Evolutionary conservation across 805 yeast species (phyloP), one percentile per base, ranked within the genome.

Genomic region (Spencermartinsiella europaea): DNA sequence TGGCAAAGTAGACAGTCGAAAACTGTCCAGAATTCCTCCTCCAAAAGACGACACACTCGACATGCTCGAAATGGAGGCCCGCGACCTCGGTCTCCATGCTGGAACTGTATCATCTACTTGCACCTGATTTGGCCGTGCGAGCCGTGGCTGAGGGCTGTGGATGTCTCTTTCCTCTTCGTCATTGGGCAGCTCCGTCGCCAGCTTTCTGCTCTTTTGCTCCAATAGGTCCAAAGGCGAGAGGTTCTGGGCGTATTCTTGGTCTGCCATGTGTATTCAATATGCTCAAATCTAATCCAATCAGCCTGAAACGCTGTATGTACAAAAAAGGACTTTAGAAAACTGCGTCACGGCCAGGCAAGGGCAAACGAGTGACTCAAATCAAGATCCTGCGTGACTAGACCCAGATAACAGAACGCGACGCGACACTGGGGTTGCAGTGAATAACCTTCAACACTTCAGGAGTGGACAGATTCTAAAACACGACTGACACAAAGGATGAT

Each of bases 141-240:
- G 37, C 37, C 20, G 20, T 15, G 37, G 16, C 34, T 25, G 33
- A 5, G 20, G 31, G 22, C n/a, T 20, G 20, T 37, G 21, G n/a
- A 8, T 22, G 14, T 37, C 21, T 15, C n/a, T 5, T 8, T 34
- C 37, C 37, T 34, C 37, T 15, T 14, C 15, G 17, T 21, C 44
- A 28, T 50, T 37, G 45, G 25, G 17, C 42, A 38, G 34, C 10
- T 19, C 19, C 22, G 42, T 37, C 25, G 58, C 55, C 60, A 48
- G 55, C 38, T 42, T 47, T 47, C 50, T 51, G 55, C 45, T 59
- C 52, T 54, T 48, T 46, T 52, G 50, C 44, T 57, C 59, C 44
- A 57, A 48, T 17, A 50, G 34, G 36, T 55, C 60, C 46, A 57
- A 42, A 28, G 61, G 61, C n/a, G 58, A 53, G 38, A 56, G 40